These are phyloP conservation scores for Salix koriyanagi DNA, from an alignment of 345 rosid species.

Conservation along the genomic window DNA sequence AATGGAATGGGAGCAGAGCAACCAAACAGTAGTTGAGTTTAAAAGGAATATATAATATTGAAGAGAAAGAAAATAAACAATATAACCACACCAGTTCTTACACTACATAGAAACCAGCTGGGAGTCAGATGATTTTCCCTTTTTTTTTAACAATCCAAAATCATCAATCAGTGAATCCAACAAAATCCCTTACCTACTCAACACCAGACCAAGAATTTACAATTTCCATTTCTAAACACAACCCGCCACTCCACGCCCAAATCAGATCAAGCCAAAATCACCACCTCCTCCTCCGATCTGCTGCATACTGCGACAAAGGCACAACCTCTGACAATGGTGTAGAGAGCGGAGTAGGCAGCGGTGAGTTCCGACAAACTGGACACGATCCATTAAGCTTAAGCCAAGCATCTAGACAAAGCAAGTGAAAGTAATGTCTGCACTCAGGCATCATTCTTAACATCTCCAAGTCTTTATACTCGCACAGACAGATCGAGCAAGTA, in stretches of 20 bases:
- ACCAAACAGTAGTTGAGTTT: not conserved
- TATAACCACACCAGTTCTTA: not conserved
- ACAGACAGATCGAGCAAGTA: conserved; percentile 84
- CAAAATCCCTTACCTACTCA: not conserved
- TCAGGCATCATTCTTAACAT: conserved; percentile 99
- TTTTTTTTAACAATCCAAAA: not conserved
- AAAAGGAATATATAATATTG: not conserved
- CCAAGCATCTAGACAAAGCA: conserved; percentile 85
- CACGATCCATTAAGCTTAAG: conserved; percentile 95
- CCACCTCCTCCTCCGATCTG: conserved; percentile 71
- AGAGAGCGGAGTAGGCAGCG: conserved; percentile 93
- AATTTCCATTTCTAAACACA: not conserved
- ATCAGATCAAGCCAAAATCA: conserved; percentile 12
- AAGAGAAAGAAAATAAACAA: not conserved
- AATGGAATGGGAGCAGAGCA: not conserved
- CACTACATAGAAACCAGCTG: not conserved
- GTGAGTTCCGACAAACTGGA: conserved; percentile 97
- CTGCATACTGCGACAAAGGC: conserved; percentile 86
- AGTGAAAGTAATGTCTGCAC: conserved; percentile 81
- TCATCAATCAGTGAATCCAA: not conserved
- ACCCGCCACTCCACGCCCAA: not conserved
- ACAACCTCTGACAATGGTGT: conserved; percentile 95
- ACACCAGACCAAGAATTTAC: conserved; percentile 12
- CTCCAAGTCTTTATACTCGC: conserved; percentile 88
- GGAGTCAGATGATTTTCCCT: not conserved